A percentile compares a stretch with the other conserved stretches of the same genome.
phyloP scores from a whole-genome alignment of 495 filamentous ascomycete genomes.

The Neurospora sp. region DNA sequence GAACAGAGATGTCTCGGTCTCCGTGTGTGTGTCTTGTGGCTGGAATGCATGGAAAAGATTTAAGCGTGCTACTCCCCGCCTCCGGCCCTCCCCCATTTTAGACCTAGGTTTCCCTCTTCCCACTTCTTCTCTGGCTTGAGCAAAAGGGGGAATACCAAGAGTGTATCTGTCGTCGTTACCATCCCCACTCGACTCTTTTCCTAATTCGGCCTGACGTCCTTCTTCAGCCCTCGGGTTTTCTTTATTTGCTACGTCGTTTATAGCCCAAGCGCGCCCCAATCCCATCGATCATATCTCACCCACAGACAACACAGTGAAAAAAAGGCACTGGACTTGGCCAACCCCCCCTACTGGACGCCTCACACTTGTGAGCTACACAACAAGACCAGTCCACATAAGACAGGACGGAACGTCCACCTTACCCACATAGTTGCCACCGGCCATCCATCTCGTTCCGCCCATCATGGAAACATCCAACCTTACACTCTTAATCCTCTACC shows the following conservation, averaged over 20 bases:
- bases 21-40: background rate
- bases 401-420: background rate
- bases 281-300: background rate
- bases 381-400: background rate
- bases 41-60: background rate
- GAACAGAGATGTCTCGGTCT: background rate
- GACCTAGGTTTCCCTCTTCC: background rate
- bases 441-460: background rate
- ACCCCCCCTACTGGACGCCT: background rate
- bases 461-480: conserved; percentile 17
- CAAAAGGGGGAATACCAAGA: background rate
- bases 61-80: background rate
- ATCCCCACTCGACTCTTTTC: background rate
- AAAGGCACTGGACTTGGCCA: background rate
- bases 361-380: background rate
- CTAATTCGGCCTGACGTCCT: background rate
- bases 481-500: conserved; percentile 28
- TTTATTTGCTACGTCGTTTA: background rate
- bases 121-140: background rate
- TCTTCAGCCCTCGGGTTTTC: background rate
- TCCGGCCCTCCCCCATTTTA: background rate
- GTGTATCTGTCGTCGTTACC: background rate
- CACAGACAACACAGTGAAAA: background rate
- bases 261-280: background rate
- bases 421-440: background rate